phyloP scores from a whole-genome alignment of 805 yeast species.

The Lachancea nothofagi region DNA sequence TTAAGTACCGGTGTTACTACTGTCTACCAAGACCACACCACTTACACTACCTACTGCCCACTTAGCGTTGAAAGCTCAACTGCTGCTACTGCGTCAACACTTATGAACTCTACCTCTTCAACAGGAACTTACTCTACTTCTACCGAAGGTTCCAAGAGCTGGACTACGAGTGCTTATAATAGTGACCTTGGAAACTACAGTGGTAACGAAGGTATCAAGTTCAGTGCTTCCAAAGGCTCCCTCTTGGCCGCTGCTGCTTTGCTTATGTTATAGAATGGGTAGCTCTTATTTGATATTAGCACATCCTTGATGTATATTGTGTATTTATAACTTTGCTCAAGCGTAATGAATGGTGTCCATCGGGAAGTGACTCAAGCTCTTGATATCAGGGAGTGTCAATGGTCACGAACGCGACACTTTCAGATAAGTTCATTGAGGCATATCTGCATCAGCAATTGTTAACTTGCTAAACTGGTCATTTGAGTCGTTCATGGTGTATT shows the following conservation, averaged over 20 bases:
- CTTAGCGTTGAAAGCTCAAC: background rate
- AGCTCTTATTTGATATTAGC: too few relatives aligned
- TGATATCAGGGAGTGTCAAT: too few relatives aligned
- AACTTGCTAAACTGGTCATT: too few relatives aligned
- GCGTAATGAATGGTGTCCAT: too few relatives aligned
- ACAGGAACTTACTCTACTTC: background rate
- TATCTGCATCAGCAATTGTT: too few relatives aligned
- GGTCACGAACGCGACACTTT: too few relatives aligned
- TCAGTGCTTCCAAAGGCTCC: constrained; percentile 39
- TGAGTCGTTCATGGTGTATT: too few relatives aligned
- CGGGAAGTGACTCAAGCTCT: too few relatives aligned
- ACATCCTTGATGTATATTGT: too few relatives aligned
- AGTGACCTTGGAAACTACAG: background rate
- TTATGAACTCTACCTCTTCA: background rate
- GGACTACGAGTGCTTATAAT: background rate
- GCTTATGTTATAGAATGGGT: constrained; percentile 35
- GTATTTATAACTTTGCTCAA: too few relatives aligned
- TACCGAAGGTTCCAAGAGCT: background rate
- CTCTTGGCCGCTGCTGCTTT: constrained; percentile 37
- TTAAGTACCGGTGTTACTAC: constrained; percentile 11
- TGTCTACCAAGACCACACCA: constrained; percentile 1
- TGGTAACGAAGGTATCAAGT: background rate
- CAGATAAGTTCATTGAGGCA: too few relatives aligned
- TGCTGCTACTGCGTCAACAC: background rate
- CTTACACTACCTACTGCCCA: constrained; percentile 8